Percentiles rank a stretch among this genome's conserved stretches.
Conservation (phyloP, 208 protist species). For the Phytomonas francai region DNA sequence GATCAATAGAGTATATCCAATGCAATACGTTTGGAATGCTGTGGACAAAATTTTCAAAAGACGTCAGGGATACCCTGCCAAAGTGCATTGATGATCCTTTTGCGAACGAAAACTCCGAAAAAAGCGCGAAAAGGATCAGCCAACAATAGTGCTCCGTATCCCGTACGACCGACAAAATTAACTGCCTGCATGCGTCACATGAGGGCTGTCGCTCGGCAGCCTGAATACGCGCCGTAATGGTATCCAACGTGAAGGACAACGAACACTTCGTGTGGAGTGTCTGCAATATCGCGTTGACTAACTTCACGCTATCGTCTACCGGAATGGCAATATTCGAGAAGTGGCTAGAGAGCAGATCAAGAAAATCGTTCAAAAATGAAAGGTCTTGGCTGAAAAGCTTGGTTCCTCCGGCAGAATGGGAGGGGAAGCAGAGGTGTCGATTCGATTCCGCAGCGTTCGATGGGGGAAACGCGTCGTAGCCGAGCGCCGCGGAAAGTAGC, state of each 20-base stretch:
- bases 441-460: background rate
- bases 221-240: background rate
- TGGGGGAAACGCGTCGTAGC: background rate
- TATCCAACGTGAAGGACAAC: background rate
- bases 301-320: background rate
- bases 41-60: conserved; percentile 38
- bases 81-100: background rate
- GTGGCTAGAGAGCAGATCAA: background rate
- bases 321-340: background rate
- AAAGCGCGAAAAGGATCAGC: background rate
- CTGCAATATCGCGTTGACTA: background rate
- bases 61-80: background rate
- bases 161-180: background rate
- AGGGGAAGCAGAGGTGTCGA: background rate
- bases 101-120: background rate
- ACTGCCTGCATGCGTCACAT: background rate
- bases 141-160: background rate
- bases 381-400: background rate
- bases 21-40: conserved; percentile 13
- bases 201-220: background rate
- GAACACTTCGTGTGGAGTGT: background rate
- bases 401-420: background rate
- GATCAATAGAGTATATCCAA: conserved; percentile 64
- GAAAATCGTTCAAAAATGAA: background rate
- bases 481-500: background rate